A percentile compares a stretch with the other conserved stretches of the same genome.
These are phyloP conservation scores for Schoenoplectus tabernaemontani DNA, from an alignment of 202 grass and related monocot species.

Conservation along the genomic window DNA sequence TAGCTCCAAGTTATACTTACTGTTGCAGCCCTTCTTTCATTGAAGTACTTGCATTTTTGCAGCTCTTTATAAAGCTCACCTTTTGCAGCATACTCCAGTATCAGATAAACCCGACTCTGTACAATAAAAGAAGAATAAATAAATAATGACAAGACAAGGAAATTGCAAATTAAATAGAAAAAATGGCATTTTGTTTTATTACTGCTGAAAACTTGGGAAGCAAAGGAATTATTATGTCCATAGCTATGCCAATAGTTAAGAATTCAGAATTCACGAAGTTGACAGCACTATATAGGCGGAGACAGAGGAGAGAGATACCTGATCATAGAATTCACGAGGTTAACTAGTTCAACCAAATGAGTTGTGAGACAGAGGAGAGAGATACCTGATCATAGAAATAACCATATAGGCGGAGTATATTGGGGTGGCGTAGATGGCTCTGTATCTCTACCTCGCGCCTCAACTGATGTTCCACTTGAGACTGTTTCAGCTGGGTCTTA, in stretches of 20 bases:
- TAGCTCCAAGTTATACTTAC: conserved; percentile 34
- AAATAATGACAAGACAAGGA: conserved; percentile 15
- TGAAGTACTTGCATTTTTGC: conserved; percentile 79
- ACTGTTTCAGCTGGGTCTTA: conserved; percentile 89
- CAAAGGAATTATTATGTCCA: not conserved
- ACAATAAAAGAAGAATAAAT: conserved; percentile 9
- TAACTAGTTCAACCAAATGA: not conserved
- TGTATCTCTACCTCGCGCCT: conserved; percentile 89
- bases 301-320: too few species aligned
- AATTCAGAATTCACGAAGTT: not conserved
- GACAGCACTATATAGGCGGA: too few species aligned
- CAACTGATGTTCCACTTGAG: conserved; percentile 88
- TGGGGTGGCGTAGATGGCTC: conserved; percentile 68
- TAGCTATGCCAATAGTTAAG: not conserved
- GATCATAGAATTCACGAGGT: too few species aligned
- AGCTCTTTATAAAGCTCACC: conserved; percentile 95
- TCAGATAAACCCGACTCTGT: conserved; percentile 79
- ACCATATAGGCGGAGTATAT: conserved; percentile 85
- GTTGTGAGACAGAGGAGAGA: not conserved
- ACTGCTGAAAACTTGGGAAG: not conserved
- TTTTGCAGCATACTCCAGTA: conserved; percentile 88
- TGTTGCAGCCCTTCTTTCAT: conserved; percentile 67
- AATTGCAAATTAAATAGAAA: not conserved
- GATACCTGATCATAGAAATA: conserved; percentile 96
- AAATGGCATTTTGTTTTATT: not conserved